Base-by-base conservation (phyloP, 495 filamentous ascomycete species). In the Xylaria longipes region DNA sequence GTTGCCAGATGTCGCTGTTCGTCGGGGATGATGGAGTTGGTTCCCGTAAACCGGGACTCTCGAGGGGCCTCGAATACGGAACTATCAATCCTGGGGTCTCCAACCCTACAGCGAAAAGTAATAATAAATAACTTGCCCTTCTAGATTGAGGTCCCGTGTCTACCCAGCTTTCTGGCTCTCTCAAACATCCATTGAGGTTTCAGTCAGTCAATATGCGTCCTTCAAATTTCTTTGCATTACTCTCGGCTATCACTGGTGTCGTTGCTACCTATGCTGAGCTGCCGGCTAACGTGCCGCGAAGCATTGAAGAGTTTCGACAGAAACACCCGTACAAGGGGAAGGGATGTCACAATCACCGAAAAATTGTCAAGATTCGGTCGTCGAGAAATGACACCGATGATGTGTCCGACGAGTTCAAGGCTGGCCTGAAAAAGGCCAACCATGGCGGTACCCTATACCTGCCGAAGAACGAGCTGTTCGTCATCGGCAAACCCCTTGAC, bases 401-500 rank as follows among this genome's bases (percentile, higher is more conserved):
- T 77, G 74, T 89, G 39, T 83, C 87, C 4, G 75, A 75, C 7
- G 86, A 89, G 37, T 88, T 89, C 78, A 79, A 86, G 25, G 76
- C 79, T 71, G 87, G 82, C 8, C 80, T 89, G 20, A 79, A 84
- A 61, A 79, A 80, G 46, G 87, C 88, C 20, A 89, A 89, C 72
- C 75, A 85, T 43, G 88, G 87, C 15, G 88, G 88, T 20, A 80
- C 83, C 29, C 73, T 89, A 22, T 74, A 84, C 17, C 78, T 89
- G 5, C 77, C 87, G 68, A 83, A 85, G 71, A 83, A 82, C 5
- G 74, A 87, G 75, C 84, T 76, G 6, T 89, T 87, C 75, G 78
- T 90, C 5, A 85, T 90, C 71, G 87, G 87, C 20, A 84, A 85
- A 77, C 87, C 85, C 67, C 75, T 90, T 25, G 86, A 89, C 73